These are phyloP conservation scores for Aspergillus udagawae DNA, from an alignment of 2,329 filamentous ascomycete genomes.

Conservation along the genomic window DNA sequence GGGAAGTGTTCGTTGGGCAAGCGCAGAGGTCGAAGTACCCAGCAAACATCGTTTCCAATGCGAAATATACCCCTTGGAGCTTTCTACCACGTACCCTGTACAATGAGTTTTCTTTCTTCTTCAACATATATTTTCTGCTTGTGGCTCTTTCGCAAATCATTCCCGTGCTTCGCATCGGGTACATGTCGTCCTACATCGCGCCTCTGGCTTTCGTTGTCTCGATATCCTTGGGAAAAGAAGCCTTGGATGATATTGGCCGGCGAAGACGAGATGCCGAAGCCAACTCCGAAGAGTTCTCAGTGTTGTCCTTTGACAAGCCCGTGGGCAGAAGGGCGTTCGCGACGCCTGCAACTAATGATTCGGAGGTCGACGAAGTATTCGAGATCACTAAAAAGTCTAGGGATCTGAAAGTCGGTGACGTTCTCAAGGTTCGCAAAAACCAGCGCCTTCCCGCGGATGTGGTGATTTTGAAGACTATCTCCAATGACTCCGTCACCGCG, in stretches of 20 bases:
- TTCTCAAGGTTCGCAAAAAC: constrained; percentile 88
- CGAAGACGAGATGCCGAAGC: constrained; percentile 86
- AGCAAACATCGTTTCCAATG: constrained; percentile 88
- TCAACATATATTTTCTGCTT: constrained; percentile 98
- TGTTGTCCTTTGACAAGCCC: constrained; percentile 63
- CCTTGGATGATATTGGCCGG: constrained; percentile 84
- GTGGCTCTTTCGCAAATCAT: constrained; percentile 93
- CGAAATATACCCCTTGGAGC: constrained; percentile 93
- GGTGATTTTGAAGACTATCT: constrained; percentile 79
- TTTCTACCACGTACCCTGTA: constrained; percentile 93
- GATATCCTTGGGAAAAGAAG: constrained; percentile 94
- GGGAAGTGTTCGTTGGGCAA: constrained; percentile 72
- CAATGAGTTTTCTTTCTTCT: constrained; percentile 99
- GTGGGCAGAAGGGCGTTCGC: constrained; percentile 7
- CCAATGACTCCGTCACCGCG: constrained; percentile 46
- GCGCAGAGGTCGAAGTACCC: constrained; percentile 73
- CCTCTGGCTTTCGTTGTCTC: constrained; percentile 86
- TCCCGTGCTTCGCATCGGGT: constrained; percentile 83
- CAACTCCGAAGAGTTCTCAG: constrained; percentile 83
- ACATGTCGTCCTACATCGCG: constrained; percentile 89
- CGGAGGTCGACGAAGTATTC: constrained; percentile 39
- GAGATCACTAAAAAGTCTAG: constrained; percentile 78
- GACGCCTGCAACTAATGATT: constrained; percentile 7
- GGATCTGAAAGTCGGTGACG: constrained; percentile 89
- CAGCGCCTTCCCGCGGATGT: constrained; percentile 93